Evolutionary conservation across 768 basidiomycete genomes (phyloP).

Genomic region (Austroboletus festivus): DNA sequence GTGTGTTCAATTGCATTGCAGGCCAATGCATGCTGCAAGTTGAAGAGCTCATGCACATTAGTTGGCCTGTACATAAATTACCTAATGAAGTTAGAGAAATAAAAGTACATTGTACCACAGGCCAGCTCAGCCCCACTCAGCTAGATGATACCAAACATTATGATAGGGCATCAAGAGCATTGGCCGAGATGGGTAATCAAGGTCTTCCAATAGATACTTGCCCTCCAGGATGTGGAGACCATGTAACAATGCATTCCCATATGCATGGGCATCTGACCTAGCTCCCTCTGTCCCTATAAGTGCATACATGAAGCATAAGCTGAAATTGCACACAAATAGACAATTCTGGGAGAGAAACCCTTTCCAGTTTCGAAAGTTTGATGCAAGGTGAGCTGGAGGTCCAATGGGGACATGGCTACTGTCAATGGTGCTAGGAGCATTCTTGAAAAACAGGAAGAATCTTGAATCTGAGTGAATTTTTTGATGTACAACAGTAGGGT

Average conservation of each 20-base stretch:
- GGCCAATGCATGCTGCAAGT: constrained; percentile 21
- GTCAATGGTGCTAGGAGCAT: neutral
- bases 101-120: neutral
- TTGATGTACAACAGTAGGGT: neutral
- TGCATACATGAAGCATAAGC: neutral
- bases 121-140: constrained; percentile 31
- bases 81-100: neutral
- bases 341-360: neutral
- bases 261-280: constrained; percentile 5
- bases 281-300: neutral
- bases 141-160: constrained; percentile 37
- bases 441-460: neutral
- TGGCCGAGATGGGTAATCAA: neutral
- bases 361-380: neutral
- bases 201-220: constrained; percentile 29
- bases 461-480: neutral
- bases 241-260: constrained; percentile 21
- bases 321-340: neutral
- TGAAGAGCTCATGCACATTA: constrained; percentile 22
- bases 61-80: constrained; percentile 5
- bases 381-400: neutral
- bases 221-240: constrained; percentile 33
- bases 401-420: neutral
- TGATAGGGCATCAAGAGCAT: constrained; percentile 36
- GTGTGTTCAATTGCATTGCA: neutral